Base-by-base conservation (phyloP, 2,329 filamentous ascomycete species). In the Plectosphaerella plurivora region DNA sequence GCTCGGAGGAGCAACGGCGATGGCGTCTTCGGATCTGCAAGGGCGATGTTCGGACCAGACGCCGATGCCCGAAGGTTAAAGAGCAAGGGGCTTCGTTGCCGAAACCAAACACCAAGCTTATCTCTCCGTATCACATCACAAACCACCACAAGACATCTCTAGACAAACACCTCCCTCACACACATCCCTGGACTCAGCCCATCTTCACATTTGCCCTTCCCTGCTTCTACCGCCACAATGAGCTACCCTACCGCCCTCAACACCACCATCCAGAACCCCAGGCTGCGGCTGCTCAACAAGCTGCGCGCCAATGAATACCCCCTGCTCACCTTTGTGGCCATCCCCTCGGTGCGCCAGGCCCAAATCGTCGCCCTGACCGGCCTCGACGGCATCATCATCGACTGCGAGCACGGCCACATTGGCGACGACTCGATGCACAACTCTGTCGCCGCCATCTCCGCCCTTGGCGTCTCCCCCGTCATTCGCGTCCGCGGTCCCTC, bases 291-390 rank as follows among this genome's bases (percentile, higher is more conserved):
- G 3, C 68, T 77, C 53, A 77, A 77, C 53, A 71, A 69, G 37
- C 60, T 77, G 56, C 66, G 62, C 51, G 57, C 64, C 14, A 65
- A 65, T 22, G 64, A 68, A 20, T 72, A 64, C 52, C 74, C 74
- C 0, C 52, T 77, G 4, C 70, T 77, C 72, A 78, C 75, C 4
- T 79, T 79, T 58, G 64, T 78, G 60, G 75, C 69, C 25, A 65
- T 79, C 10, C 73, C 73, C 3, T 76, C 73, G 1, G 65, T 77
- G 1, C 71, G 76, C 41, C 63, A 66, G 53, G 76, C 76, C 35
- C 76, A 79, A 53, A 72, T 79, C 14, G 71, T 79, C 10, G 69
- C 76, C 9, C 61, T 72, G 45, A 77, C 76, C 2, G 75, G 74
- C 8, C 60, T 79, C 10, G 75, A 78, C 51, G 74, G 73, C 50